phyloP scores from a whole-genome alignment of 345 rosid species.

The Camelina laxa region DNA sequence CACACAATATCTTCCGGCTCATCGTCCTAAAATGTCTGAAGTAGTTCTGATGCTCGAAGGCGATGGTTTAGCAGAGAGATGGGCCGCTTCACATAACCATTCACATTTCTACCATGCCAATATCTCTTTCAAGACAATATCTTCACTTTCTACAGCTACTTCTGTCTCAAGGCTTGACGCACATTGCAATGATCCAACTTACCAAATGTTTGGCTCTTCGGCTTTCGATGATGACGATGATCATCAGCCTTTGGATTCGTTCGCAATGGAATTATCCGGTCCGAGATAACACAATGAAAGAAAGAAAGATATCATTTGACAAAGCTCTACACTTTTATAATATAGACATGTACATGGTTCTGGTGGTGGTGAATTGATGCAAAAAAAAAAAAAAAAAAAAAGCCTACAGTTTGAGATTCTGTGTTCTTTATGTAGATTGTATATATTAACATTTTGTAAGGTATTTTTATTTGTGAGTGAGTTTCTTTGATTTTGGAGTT shows the following conservation, averaged over 20 bases:
- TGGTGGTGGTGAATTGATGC: slow-evolving; percentile 30
- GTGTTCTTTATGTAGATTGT: slow-evolving; percentile 27
- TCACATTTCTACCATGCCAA: slow-evolving; percentile 47
- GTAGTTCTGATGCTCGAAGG: slow-evolving; percentile 96
- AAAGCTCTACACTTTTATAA: slow-evolving; percentile 35
- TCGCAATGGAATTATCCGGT: slow-evolving; percentile 94
- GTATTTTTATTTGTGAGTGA: background rate
- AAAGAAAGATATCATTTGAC: background rate
- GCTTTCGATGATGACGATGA: slow-evolving; percentile 84
- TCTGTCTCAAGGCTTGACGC: slow-evolving; percentile 40
- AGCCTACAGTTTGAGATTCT: slow-evolving; percentile 23
- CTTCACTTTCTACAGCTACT: slow-evolving; percentile 29
- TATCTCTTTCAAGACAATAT: slow-evolving; percentile 45
- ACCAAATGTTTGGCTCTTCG: slow-evolving; percentile 71
- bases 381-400: background rate
- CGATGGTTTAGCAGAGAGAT: slow-evolving; percentile 90
- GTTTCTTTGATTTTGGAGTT: background rate
- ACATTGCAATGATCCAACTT: slow-evolving; percentile 56
- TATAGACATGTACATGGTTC: slow-evolving; percentile 41
- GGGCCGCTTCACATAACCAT: slow-evolving; percentile 83
- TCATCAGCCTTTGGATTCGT: slow-evolving; percentile 73
- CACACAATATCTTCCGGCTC: slow-evolving; percentile 84
- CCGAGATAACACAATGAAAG: slow-evolving; percentile 60
- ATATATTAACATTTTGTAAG: slow-evolving; percentile 26
- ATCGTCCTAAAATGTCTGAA: slow-evolving; percentile 91